Conservation (phyloP, 2,329 filamentous ascomycete species). For the Colletotrichum sp. region DNA sequence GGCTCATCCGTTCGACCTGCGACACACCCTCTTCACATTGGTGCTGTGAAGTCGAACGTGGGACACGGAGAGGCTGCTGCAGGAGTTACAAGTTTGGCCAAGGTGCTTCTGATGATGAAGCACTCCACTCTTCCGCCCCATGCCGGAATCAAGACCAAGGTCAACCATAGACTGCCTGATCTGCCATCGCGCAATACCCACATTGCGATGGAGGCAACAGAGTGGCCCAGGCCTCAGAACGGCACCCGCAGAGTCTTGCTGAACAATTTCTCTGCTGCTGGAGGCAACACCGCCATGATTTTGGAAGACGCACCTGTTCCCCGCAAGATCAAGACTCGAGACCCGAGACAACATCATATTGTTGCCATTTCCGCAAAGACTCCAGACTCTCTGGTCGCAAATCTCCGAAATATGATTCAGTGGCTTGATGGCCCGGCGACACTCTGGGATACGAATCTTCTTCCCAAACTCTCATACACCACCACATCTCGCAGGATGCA, state of each 20-base stretch:
- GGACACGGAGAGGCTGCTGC: constrained; percentile 20
- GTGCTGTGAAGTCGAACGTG: constrained; percentile 23
- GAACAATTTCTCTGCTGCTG: constrained; percentile 76
- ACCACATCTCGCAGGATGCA: constrained; percentile 71
- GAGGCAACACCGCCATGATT: constrained; percentile 70
- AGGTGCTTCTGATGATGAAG: constrained; percentile 16
- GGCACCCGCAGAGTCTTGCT: constrained; percentile 53
- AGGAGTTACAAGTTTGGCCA: constrained; percentile 18
- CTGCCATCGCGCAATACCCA: constrained; percentile 60
- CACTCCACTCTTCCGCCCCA: constrained; percentile 40
- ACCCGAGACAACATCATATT: constrained; percentile 60
- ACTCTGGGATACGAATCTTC: not conserved
- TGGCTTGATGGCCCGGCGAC: constrained; percentile 50
- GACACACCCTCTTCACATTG: constrained; percentile 27
- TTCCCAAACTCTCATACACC: constrained; percentile 54
- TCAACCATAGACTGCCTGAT: constrained; percentile 67
- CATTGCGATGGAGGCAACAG: constrained; percentile 58
- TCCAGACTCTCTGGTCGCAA: not conserved
- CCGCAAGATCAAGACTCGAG: constrained; percentile 46
- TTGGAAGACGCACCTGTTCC: constrained; percentile 63
- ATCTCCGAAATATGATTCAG: constrained; percentile 28
- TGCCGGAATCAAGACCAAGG: constrained; percentile 67
- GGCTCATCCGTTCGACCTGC: not conserved
- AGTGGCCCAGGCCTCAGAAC: constrained; percentile 50
- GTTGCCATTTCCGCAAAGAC: constrained; percentile 62